A percentile compares a stretch with the other conserved stretches of the same genome.
phyloP scores from a whole-genome alignment of 371 early-diverging fungal species.

The Dichotomocladium elegans region DNA sequence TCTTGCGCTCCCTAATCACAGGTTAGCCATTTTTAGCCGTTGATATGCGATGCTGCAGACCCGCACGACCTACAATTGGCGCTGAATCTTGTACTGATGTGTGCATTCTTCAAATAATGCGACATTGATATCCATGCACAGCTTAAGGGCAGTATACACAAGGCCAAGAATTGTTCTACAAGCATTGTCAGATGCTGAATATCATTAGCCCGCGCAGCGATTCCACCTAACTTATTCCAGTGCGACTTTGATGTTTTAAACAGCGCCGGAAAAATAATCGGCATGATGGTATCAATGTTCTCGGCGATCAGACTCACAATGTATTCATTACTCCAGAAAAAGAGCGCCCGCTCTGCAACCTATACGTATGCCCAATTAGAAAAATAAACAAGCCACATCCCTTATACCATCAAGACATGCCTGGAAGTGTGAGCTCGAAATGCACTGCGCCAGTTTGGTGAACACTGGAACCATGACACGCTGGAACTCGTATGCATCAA shows the following conservation, averaged over 20 bases:
- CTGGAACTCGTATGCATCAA: conserved; percentile 86
- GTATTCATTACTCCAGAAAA: conserved; percentile 97
- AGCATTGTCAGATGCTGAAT: not conserved
- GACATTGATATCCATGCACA: conserved; percentile 94
- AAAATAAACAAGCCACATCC: not conserved
- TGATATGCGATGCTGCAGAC: not conserved
- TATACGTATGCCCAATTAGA: conserved; percentile 8
- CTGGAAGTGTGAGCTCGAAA: conserved; percentile 96
- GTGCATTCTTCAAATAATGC: conserved; percentile 91
- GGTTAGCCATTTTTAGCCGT: too few species aligned
- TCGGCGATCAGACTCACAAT: conserved; percentile 90
- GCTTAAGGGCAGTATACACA: conserved; percentile 90
- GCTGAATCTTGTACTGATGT: conserved; percentile 75
- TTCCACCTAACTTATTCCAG: conserved; percentile 95
- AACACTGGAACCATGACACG: conserved; percentile 89
- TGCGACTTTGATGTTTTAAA: conserved; percentile 92
- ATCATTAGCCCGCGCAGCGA: not conserved
- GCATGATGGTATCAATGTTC: conserved; percentile 84
- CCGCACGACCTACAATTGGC: conserved; percentile 68
- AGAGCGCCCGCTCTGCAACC: conserved; percentile 93
- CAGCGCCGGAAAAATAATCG: conserved; percentile 89
- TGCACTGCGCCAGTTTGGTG: conserved; percentile 88
- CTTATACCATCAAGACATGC: too few species aligned
- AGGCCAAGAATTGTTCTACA: conserved; percentile 87
- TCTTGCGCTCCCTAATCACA: conserved; percentile 72